These are phyloP conservation scores for Camellia sinensis DNA, from an alignment of 148 eudicot species.

Conservation along the genomic window DNA sequence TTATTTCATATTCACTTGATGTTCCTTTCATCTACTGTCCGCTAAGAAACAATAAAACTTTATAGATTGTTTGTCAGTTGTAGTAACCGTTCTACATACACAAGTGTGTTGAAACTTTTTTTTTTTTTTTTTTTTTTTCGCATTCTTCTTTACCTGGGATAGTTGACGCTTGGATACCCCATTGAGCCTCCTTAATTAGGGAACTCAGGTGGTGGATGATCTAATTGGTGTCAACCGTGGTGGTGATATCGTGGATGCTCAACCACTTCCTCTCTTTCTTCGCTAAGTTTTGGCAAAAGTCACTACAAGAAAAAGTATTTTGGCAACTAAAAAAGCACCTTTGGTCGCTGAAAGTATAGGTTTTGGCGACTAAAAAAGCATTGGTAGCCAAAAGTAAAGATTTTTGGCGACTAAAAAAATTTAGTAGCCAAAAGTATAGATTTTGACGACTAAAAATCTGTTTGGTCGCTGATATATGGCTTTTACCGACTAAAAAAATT, in stretches of 20 bases:
- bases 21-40: neutral
- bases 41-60: slow-evolving; percentile 12
- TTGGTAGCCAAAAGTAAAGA: no score
- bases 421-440: no score
- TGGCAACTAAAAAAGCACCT: no score
- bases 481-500: no score
- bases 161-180: slow-evolving; percentile 30
- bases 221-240: slow-evolving; percentile 30
- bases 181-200: slow-evolving; percentile 31
- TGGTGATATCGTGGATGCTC: slow-evolving; percentile 72
- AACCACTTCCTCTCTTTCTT: slow-evolving; percentile 69
- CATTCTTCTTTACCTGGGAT: slow-evolving; percentile 14
- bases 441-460: no score
- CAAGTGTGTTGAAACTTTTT: neutral
- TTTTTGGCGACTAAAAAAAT: no score
- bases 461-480: no score
- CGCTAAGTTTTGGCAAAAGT: slow-evolving; percentile 49
- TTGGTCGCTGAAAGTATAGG: no score
- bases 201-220: slow-evolving; percentile 33
- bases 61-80: slow-evolving; percentile 10
- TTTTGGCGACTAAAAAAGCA: no score
- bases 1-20: slow-evolving; percentile 4
- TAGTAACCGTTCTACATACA: neutral
- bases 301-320: no score
- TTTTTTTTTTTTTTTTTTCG: no score